Conservation (phyloP, 2,329 filamentous ascomycete genomes). For the Colletotrichum paranaense region DNA sequence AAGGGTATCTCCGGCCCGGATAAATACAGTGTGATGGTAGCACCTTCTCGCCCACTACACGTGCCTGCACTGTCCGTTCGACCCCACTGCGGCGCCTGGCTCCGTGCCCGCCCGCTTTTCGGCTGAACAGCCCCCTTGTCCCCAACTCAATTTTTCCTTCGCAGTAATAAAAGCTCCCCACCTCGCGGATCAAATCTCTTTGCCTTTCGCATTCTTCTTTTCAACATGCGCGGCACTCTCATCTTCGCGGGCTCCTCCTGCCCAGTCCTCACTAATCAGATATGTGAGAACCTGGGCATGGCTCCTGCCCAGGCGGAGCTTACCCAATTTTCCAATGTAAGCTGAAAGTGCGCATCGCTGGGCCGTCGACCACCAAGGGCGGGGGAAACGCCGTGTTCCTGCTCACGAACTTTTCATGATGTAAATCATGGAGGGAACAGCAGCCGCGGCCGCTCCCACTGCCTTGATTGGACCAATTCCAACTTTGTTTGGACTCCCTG, state of each 20-base stretch:
- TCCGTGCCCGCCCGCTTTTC: conserved; percentile 12
- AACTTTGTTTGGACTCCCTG: conserved; percentile 35
- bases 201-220: conserved; percentile 39
- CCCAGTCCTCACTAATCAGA: conserved; percentile 71
- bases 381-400: not conserved
- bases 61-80: not conserved
- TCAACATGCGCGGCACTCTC: conserved; percentile 72
- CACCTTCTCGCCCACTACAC: accelerated
- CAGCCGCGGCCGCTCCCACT: conserved; percentile 16
- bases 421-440: not conserved
- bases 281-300: conserved; percentile 77
- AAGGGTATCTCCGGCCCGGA: not conserved
- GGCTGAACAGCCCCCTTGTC: conserved; percentile 21
- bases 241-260: conserved; percentile 77
- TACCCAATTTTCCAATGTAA: conserved; percentile 77
- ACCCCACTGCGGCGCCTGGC: not conserved
- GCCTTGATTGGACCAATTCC: conserved; percentile 34
- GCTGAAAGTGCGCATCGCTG: conserved; percentile 44
- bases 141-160: conserved; percentile 34
- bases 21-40: conserved; percentile 24
- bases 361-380: conserved; percentile 21
- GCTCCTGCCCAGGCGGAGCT: conserved; percentile 72
- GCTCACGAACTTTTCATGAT: not conserved
- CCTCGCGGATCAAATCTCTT: conserved; percentile 39
- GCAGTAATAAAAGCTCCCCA: conserved; percentile 40